Evolutionary conservation across 1,284 basidiomycete genomes (phyloP), one percentile per base, ranked within the genome.

Genomic region (Heterobasidion annosum): DNA sequence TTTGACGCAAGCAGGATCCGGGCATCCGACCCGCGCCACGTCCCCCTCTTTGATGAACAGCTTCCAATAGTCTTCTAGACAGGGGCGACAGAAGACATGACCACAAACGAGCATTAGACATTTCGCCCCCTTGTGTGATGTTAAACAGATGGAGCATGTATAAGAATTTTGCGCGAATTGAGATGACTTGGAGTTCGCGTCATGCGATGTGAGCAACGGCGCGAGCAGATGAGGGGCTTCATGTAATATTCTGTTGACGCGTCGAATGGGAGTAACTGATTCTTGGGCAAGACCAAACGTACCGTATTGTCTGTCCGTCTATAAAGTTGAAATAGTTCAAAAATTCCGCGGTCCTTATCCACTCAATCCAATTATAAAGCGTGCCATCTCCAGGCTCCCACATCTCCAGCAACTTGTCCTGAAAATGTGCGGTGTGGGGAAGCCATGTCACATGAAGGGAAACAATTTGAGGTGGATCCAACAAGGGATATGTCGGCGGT

Each of bases 1-100:
- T 73, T 91, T 82, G 70, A 95, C 80, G 73, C 95, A 76, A 60
- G 79, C 68, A 7, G 80, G 78, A 60, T 88, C 82, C 1, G 90
- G 85, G 64, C 89, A 93, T 0, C 81, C 78, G 0, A 92, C 88
- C 32, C 75, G 73, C 18, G 71, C 74, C 4, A 90, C 74, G 56
- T 85, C 81, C 12, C 89, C 89, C 65, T 92, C 89, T 51, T 69
- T 70, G 54, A 92, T 85, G 62, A 82, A 84, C 47, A 90, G 65
- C 53, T 75, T 74, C 86, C 88, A 92, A 64, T 85, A 91, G 59
- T 86, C 82, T 53, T 74, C 72, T 42, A 92, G 67, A 64, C 89
- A 92, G 8, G 74, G 64, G 25, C 79, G 76, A 65, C 89, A 92
- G 65, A 90, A 91, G 15, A 88, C 76, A 65, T 91, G 88, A 1